Evolutionary conservation across 2,329 filamentous ascomycete species (phyloP).

Genomic region (Chaetomium strumarium): DNA sequence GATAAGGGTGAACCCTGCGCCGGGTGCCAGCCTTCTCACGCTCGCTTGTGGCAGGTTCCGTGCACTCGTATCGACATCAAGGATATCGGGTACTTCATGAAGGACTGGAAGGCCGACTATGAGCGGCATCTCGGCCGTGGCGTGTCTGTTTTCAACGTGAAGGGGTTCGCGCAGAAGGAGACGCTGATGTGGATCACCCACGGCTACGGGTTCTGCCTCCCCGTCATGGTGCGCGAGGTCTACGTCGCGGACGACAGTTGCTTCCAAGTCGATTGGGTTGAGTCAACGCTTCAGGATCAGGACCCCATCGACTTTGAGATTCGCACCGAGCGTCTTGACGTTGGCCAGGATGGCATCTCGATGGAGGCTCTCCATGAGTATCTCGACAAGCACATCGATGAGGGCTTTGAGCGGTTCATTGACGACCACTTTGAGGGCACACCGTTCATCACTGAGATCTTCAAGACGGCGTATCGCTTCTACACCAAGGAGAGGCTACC

Average conservation of each 20-base stretch:
- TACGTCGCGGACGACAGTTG: conserved; percentile 88
- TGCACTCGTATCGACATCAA: conserved; percentile 98
- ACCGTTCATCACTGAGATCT: conserved; percentile 87
- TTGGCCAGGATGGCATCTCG: conserved; percentile 82
- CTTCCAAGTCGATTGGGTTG: conserved; percentile 91
- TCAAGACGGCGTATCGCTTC: conserved; percentile 93
- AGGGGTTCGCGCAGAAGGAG: conserved; percentile 67
- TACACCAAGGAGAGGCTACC: conserved; percentile 83
- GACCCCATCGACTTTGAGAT: conserved; percentile 77
- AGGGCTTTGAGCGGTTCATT: conserved; percentile 86
- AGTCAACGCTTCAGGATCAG: conserved; percentile 62
- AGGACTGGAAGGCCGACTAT: conserved; percentile 97
- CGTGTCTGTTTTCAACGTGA: conserved; percentile 91
- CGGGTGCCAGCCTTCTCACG: conserved; percentile 92
- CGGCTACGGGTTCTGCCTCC: conserved; percentile 87
- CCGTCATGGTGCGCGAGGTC: conserved; percentile 89
- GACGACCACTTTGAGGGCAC: conserved; percentile 96
- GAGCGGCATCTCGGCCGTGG: conserved; percentile 82
- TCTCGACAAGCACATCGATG: conserved; percentile 89
- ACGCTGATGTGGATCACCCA: conserved; percentile 86
- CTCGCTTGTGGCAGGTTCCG: conserved; percentile 92
- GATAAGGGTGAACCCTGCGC: conserved; percentile 96
- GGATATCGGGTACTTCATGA: conserved; percentile 98
- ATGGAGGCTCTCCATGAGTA: conserved; percentile 79
- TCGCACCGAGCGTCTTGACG: conserved; percentile 81